Evolutionary conservation across 1,284 basidiomycete species (phyloP), one percentile per base, ranked within the genome.

Genomic region (Leccinum huronense): DNA sequence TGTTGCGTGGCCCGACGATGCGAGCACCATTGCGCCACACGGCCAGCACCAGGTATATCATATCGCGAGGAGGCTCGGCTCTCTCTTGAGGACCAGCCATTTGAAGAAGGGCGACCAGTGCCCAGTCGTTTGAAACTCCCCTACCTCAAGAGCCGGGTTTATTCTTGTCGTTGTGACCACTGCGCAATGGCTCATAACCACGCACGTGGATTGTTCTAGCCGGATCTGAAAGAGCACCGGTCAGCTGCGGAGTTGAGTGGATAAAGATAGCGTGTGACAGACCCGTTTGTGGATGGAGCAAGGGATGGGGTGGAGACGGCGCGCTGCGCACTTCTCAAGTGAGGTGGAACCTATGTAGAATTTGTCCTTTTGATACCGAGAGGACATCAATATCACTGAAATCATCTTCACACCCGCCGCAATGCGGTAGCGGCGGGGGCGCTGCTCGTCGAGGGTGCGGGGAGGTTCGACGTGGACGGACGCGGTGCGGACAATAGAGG

Each of bases 321-420:
- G 84, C 87, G 87, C 89, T 90, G 89, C 85, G 83, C 77, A 79
- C 81, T 84, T 82, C 91, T 88, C 84, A 94, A 78, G 81, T 97
- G 94, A 76, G 95, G 95, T 72, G 95, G 95, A 71, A 97, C 91
- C 82, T 97, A 97, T 70, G 94, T 88, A 75, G 91, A 87, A 83
- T 89, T 90, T 73, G 78, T 72, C 67, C 80, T 84, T 78, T 87
- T 88, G 78, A 93, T 83, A 75, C 86, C 85, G 75, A 92, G 87
- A 82, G 36, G 36, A 36, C 36, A 36, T 36, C 36, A 36, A 36
- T 13, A 36, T 36, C 36, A 36, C 36, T 36, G 13, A 13, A 36
- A 36, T 11, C 36, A 36, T 36, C 36, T 36, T 36, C 36, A 36
- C 36, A 36, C 36, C 36, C 36, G 36, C 13, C 36, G 36, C 13